Base-by-base conservation (phyloP, 2,329 filamentous ascomycete genomes). In the Fusarium penzigii region DNA sequence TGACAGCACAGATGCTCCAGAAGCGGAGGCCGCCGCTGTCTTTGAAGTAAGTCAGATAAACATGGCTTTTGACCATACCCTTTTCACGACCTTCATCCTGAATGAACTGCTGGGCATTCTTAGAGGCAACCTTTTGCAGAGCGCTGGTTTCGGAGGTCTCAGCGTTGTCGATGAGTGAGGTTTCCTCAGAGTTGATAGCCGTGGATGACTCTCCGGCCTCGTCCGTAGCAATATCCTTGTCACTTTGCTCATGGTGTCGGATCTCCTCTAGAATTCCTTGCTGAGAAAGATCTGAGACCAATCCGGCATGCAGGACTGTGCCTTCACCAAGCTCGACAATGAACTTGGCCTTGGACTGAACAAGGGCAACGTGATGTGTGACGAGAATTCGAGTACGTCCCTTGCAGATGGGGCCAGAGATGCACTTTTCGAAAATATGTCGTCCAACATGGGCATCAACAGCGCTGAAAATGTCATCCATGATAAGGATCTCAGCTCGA, bases 401-500 rank as follows among this genome's bases (percentile, higher is more conserved):
- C 17, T 77, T 70, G 54, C 87, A 86, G 9, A 93, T 78, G 45
- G 88, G 82, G 6, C 89, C 89, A 3, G 82, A 86, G 3, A 93
- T 75, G 55, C 87, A 91, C 51, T 89, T 81, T 58, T 92, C 88
- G 59, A 89, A 91, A 44, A 93, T 86, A 62, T 90, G 87, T 29
- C 88, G 82, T 14, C 89, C 90, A 29, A 92, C 89, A 64, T 92
- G 88, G 3, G 89, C 87, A 68, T 95, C 90, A 9, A 94, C 84
- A 10, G 90, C 86, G 65, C 87, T 90, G 68, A 95, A 92, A 39
- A 93, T 89, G 65, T 95, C 90, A 67, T 95, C 90, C 63, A 94
- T 78, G 16, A 94, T 75, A 6, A 95, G 75, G 56, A 92, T 86
- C 1, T 87, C 86, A 1, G 88, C 89, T 13, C 89, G 79, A 2